Base-by-base conservation (phyloP, 305 asterid species). In the Fraxinus paxiana region DNA sequence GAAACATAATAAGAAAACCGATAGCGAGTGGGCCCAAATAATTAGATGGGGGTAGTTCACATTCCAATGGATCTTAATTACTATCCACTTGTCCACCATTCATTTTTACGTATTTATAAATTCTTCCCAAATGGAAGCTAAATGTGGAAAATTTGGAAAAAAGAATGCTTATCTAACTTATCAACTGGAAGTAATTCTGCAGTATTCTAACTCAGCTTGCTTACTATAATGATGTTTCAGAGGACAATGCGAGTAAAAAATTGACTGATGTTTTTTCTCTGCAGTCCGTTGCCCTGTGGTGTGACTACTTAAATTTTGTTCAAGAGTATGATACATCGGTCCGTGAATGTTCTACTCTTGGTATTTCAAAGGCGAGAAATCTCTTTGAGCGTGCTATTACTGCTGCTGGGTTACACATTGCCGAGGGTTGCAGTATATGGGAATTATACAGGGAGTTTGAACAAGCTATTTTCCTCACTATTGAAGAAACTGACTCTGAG, bases 261-360 rank as follows among this genome's bases (percentile, higher is more conserved):
- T 70, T 79, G 54, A 80, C 63, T 77, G 82, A 79, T 85, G 56
- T 82, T 79, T 82, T 79, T 84, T 38, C 83, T 76, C 48, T 88
- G 87, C 94, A 95, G 98, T 95, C 98, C 80, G 92, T 95, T 86
- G 86, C 87, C 75, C 88, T 95, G 67, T 96, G 98, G 98, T 90
- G 97, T 48, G 97, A 94, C 88, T 96, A 92, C 92, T 78, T 94
- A 82, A 92, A 87, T 85, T 94, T 90, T 88, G 87, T 92, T 83
- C 95, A 92, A 92, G 95, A 92, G 80, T 76, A 88, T 83, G 97
- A 94, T 84, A 88, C 92, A 26, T 80, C 88, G 20, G 88, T 95
- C 38, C 83, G 86, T 54, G 90, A 88, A 82, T 85, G 87, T 85
- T 90, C 97, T 56, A 78, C 90, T 2, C 80, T 76, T 85, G 98